A percentile compares a stretch with the other conserved stretches of the same genome.
phyloP scores from a whole-genome alignment of 2,329 filamentous ascomycete species.

The Rachicladosporium sp. region DNA sequence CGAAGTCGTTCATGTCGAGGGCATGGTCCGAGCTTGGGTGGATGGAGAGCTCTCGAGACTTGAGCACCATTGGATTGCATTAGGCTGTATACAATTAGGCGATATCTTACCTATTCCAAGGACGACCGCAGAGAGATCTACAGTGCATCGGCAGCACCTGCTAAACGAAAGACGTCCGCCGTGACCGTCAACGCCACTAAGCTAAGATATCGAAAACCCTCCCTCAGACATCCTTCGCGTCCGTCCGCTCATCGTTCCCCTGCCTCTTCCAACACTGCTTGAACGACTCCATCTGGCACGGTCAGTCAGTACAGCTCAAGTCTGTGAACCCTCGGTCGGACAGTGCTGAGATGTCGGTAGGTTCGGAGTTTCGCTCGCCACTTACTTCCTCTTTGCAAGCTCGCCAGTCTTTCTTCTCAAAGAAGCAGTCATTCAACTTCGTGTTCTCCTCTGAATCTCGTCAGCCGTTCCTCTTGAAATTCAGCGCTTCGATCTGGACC shows the following conservation, averaged over 20 bases:
- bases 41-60: no score
- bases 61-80: no score
- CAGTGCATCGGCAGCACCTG: background rate
- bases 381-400: conserved; percentile 76
- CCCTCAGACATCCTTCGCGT: conserved; percentile 49
- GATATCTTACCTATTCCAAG: no score
- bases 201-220: no score
- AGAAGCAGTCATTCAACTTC: conserved; percentile 91
- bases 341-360: no score
- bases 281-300: conserved; percentile 71
- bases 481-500: background rate
- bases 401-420: conserved; percentile 91
- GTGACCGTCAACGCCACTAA: no score
- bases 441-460: conserved; percentile 60
- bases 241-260: conserved; percentile 74
- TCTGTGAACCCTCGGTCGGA: no score
- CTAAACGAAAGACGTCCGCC: no score
- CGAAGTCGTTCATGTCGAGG: no score
- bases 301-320: no score
- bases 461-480: conserved; percentile 1
- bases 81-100: no score
- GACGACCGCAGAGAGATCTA: background rate
- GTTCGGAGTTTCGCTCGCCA: conserved; percentile 7
- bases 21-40: no score
- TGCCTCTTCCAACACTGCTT: conserved; percentile 83